These are phyloP conservation scores for Guadua angustifolia DNA, from an alignment of 176 grass and related monocot species.

Conservation along the genomic window DNA sequence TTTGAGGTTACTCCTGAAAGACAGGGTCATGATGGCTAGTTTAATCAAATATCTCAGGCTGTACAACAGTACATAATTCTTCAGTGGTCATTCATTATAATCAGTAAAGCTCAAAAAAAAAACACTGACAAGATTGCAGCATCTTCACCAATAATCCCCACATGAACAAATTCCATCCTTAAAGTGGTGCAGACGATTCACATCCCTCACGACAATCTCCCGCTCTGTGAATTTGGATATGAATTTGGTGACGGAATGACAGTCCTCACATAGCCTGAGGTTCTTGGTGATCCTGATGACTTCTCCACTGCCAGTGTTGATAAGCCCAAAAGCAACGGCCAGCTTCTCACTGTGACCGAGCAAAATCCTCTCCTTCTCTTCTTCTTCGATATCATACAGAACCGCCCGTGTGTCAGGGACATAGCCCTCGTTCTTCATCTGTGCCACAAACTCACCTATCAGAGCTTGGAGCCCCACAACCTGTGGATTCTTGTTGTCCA, in stretches of 20 bases:
- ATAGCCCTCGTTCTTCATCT: constrained; percentile 77
- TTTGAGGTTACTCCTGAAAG: constrained; percentile 21
- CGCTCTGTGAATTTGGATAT: constrained; percentile 75
- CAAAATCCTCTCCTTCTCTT: constrained; percentile 86
- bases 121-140: background rate
- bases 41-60: constrained; percentile 47
- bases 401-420: constrained; percentile 67
- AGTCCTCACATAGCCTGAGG: constrained; percentile 88
- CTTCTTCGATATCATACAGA: constrained; percentile 73
- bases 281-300: constrained; percentile 90
- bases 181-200: constrained; percentile 88
- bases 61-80: constrained; percentile 41
- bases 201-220: constrained; percentile 83
- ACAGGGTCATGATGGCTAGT: constrained; percentile 25
- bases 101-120: constrained; percentile 26
- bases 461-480: constrained; percentile 66
- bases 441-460: constrained; percentile 56
- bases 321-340: constrained; percentile 87
- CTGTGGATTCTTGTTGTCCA: constrained; percentile 70
- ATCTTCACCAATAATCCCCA: constrained; percentile 78
- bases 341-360: constrained; percentile 90
- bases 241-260: constrained; percentile 85
- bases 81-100: constrained; percentile 31
- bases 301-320: constrained; percentile 62
- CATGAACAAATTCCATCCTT: constrained; percentile 80